Conservation (phyloP, 2,329 filamentous ascomycete genomes). For the Alternaria gansuensis region DNA sequence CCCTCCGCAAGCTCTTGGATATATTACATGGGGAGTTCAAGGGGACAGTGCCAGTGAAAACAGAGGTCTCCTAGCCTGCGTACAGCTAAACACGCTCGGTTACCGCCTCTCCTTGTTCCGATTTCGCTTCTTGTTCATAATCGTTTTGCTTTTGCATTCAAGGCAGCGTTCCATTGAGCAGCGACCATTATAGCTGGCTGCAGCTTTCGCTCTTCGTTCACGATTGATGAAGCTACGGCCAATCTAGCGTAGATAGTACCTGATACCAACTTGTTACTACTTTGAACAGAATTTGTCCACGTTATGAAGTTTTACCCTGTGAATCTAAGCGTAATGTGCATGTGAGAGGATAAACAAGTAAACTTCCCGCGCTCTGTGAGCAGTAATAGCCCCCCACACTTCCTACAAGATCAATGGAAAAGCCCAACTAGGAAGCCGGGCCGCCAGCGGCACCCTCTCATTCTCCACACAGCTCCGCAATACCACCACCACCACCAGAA, state of each 20-base stretch:
- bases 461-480: conserved; percentile 3
- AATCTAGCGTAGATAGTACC: conserved; percentile 7
- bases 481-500: conserved; percentile 12
- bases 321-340: background rate
- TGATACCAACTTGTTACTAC: conserved; percentile 4
- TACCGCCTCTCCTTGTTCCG: background rate
- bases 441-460: conserved; percentile 20
- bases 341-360: background rate
- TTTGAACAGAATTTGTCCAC: background rate
- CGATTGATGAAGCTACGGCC: conserved; percentile 12
- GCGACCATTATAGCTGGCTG: background rate
- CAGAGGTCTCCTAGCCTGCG: conserved; percentile 20
- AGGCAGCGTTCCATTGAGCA: conserved; percentile 25
- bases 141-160: conserved; percentile 20
- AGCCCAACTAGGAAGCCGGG: conserved; percentile 15
- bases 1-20: conserved; percentile 50
- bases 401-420: conserved; percentile 1
- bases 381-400: background rate
- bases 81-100: background rate
- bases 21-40: conserved; percentile 53
- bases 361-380: background rate
- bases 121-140: conserved; percentile 26
- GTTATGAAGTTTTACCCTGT: background rate
- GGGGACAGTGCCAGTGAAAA: conserved; percentile 34
- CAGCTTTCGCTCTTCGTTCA: conserved; percentile 2